Base-by-base conservation (phyloP, 768 basidiomycete species). In the Boletus subcaerulescens region DNA sequence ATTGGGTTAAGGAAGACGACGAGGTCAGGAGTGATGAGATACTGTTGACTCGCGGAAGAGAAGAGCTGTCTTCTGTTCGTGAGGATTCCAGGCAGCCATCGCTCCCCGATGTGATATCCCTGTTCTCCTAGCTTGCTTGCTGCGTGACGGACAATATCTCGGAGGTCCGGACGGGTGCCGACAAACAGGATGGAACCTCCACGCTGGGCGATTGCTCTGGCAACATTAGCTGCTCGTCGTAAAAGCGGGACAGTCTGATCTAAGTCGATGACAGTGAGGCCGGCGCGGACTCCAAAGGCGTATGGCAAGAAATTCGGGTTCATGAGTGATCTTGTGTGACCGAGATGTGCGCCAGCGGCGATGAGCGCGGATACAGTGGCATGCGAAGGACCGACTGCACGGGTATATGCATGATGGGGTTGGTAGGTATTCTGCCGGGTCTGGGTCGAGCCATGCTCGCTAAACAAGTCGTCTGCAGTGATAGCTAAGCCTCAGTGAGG, bases 41-140 rank as follows among this genome's bases (percentile, higher is more conserved):
- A 76, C 36, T 75, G 71, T 45, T 77, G 72, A 35, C 82, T 77
- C 17, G 77, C 76, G 7, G 82, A 76, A n/a, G 85, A 81, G 68
- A 88, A 91, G 58, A 93, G 77, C 46, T 88, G 82, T 33, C 80
- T 73, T 64, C 82, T 82, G 75, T 99, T 98, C 44, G 96, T 96
- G 60, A 98, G 78, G 22, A 90, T 91, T n/a, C 97, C 97, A 1
- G 96, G 91, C 36, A 94, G 77, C 97, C 97, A 99, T 67, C 87
- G 79, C 52, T 92, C 89, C 15, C 86, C 86, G 47, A 97, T 86
- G 57, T 89, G 83, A 74, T 82, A 98, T 0, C 87, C 94, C 67
- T 91, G 91, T 40, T 76, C 64, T 24, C 86, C 93, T 56, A 98
- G 69, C 40, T 91, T 84, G 60, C 83, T 81, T 7, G 93, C 88